Percentiles rank a stretch among this genome's conserved stretches.
phyloP scores from a whole-genome alignment of 2,329 filamentous ascomycete genomes.

The Atkinsonella texensis region DNA sequence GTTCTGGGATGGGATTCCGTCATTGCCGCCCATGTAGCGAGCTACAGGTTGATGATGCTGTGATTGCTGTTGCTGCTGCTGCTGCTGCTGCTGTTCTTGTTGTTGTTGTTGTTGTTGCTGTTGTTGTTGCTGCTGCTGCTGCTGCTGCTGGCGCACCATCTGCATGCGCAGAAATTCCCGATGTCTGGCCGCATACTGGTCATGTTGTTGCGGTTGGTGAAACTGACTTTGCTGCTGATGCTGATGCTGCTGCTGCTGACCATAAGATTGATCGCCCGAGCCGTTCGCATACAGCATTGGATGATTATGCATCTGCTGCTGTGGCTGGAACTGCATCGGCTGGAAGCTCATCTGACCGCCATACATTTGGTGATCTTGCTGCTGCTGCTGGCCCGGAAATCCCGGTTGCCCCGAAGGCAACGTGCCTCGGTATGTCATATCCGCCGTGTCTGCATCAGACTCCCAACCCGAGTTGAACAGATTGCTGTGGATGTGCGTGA shows the following conservation, averaged over 20 bases:
- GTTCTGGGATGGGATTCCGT: not conserved
- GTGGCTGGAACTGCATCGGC: slow-evolving; percentile 14
- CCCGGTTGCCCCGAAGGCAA: slow-evolving; percentile 17
- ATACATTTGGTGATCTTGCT: slow-evolving; percentile 11
- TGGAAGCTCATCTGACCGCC: slow-evolving; percentile 14
- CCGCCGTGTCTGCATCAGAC: slow-evolving; percentile 13
- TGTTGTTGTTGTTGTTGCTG: slow-evolving; percentile 7
- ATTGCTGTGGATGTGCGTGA: not conserved
- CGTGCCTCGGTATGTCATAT: slow-evolving; percentile 25
- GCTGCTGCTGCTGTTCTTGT: slow-evolving; percentile 15
- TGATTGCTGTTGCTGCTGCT: slow-evolving; percentile 11
- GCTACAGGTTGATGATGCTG: slow-evolving; percentile 4
- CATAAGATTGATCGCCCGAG: slow-evolving; percentile 10
- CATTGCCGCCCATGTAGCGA: slow-evolving; percentile 2
- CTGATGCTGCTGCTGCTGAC: slow-evolving; percentile 13
- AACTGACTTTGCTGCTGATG: slow-evolving; percentile 10
- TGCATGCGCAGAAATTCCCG: slow-evolving; percentile 13
- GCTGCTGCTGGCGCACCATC: slow-evolving; percentile 12
- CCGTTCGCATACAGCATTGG: slow-evolving; percentile 7
- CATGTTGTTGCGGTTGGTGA: slow-evolving; percentile 11
- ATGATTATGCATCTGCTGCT: slow-evolving; percentile 12
- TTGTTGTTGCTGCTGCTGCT: slow-evolving; percentile 12
- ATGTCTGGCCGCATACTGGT: slow-evolving; percentile 12
- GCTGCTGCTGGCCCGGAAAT: slow-evolving; percentile 16
- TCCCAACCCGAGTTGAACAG: not conserved